Evolutionary conservation across 345 rosid species (phyloP), one percentile per base, ranked within the genome.

Genomic region (Abelmoschus esculentus): DNA sequence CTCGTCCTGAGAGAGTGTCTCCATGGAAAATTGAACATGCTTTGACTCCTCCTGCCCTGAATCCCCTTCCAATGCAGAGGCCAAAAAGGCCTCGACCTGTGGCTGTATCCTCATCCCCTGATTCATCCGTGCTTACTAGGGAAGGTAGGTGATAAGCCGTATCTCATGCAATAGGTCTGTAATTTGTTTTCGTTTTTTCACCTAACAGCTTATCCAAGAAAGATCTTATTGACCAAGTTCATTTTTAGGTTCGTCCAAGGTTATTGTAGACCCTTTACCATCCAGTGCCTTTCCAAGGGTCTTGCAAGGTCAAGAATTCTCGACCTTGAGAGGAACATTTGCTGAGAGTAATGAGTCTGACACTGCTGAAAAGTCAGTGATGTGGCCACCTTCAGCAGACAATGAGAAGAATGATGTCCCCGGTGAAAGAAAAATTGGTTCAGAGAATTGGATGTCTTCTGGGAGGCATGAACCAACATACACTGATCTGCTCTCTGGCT

Each of bases 261-360:
- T 77, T 29, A 80, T 72, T 66, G 73, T 73, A 78, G 92, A 84
- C 87, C 86, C 89, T 83, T 78, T 81, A 72, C 74, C 84, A 3
- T 74, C 80, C 32, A 80, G 78, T 75, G 88, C 82, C 47, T 81
- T 83, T 67, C 79, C 95, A 34, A 90, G 86, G 87, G 87, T 84
- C 88, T 81, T 88, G 85, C 90, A 84, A 86, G 90, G 88, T 81
- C 93, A 86, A 85, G 93, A 88, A 81, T 81, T 75, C 66, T 22
- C 85, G 76, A 78, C 91, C 93, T 86, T 84, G 84, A 83, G 90
- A 80, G 79, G 86, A 64, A 86, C 79, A 65, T 80, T 74, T 76
- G 57, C 81, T 1, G 86, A 80, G 73, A 84, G 75, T 68, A 75
- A 77, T 3, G 91, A 81, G 57, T 78, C 77, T 68, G 92, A 86